Percentiles rank a stretch among this genome's conserved stretches.
Conservation (phyloP, 305 asterid genomes). For the Salvia sclarea region DNA sequence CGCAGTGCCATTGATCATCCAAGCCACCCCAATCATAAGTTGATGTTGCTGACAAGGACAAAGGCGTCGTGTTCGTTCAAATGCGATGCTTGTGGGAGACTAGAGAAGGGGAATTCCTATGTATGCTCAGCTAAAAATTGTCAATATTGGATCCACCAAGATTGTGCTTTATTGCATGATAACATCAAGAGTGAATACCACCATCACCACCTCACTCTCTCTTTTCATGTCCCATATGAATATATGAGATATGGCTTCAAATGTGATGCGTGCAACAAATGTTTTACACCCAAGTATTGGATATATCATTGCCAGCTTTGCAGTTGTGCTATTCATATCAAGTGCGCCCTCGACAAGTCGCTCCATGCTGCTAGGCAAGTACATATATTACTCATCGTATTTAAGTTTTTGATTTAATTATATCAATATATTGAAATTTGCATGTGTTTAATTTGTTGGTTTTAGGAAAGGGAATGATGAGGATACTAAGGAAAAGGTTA, state of each 20-base stretch:
- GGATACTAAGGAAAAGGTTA: too few relatives aligned
- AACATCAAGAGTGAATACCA: not conserved
- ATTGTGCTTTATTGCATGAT: not conserved
- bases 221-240: not conserved
- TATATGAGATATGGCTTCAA: not conserved
- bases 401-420: too few relatives aligned
- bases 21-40: not conserved
- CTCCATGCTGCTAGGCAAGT: not conserved
- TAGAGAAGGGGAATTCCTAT: not conserved
- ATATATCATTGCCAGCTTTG: conserved; percentile 9
- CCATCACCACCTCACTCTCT: conserved; percentile 6
- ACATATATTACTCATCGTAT: too few relatives aligned
- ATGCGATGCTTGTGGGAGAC: conserved; percentile 19
- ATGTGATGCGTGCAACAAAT: not conserved
- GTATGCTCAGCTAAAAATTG: not conserved
- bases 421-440: too few relatives aligned
- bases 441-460: too few relatives aligned
- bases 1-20: not conserved
- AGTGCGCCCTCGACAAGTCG: conserved; percentile 9
- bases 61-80: not conserved
- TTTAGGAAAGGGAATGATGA: too few relatives aligned
- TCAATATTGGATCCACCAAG: conserved; percentile 6
- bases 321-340: not conserved
- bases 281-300: not conserved
- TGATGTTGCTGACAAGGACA: not conserved